These are phyloP conservation scores for Euptelea pleiosperma DNA, from an alignment of 164 flowering plant species.

Conservation along the genomic window DNA sequence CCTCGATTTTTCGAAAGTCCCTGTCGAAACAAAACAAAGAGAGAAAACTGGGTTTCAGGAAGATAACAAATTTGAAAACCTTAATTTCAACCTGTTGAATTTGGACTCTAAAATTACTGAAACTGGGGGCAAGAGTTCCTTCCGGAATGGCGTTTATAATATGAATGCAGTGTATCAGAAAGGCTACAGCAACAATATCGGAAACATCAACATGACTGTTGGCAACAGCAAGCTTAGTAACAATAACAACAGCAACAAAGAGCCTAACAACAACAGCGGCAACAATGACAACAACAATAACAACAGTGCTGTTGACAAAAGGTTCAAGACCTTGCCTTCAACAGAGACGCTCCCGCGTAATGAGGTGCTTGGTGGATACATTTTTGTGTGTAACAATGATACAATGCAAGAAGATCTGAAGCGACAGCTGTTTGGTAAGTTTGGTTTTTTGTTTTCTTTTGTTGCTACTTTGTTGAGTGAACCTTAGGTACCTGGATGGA, in stretches of 20 bases:
- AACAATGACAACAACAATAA: conserved; percentile 19
- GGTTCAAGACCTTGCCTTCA: conserved; percentile 93
- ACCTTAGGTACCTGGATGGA: too few species aligned
- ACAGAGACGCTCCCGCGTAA: conserved; percentile 89
- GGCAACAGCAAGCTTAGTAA: conserved; percentile 42
- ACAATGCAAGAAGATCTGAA: conserved; percentile 51
- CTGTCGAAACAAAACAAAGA: conserved; percentile 47
- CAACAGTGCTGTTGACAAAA: conserved; percentile 57
- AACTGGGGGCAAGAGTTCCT: conserved; percentile 34
- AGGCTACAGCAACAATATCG: conserved; percentile 27
- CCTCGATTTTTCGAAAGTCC: conserved; percentile 67
- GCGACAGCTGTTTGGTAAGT: conserved; percentile 88
- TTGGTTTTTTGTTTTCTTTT: background rate
- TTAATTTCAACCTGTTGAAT: conserved; percentile 61
- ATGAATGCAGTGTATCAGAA: conserved; percentile 62
- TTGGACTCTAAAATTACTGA: conserved; percentile 61
- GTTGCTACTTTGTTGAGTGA: too few species aligned
- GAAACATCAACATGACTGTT: conserved; percentile 26
- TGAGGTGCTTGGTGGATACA: conserved; percentile 97
- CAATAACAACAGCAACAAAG: conserved; percentile 44
- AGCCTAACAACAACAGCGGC: conserved; percentile 27
- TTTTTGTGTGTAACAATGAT: conserved; percentile 84
- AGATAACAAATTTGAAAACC: conserved; percentile 76
- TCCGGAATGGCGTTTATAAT: conserved; percentile 44
- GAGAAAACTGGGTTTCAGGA: conserved; percentile 62